These are phyloP conservation scores for Citrullus amarus DNA, from an alignment of 306 rosid genomes.

Conservation along the genomic window DNA sequence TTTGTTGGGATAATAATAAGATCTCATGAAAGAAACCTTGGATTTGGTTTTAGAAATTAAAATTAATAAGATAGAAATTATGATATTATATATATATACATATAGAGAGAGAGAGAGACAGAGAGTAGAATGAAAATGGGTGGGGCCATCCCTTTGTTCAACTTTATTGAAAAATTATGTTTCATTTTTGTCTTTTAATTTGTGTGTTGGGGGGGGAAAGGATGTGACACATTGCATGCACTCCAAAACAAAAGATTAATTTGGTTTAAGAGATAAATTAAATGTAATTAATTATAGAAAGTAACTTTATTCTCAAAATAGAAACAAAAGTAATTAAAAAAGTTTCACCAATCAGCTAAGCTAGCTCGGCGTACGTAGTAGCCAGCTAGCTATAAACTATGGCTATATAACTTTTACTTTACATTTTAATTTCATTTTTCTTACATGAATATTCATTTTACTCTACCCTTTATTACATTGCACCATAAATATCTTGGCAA, in stretches of 20 bases:
- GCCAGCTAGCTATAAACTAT: no score
- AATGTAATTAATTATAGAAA: no score
- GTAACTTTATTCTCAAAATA: no score
- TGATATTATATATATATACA: background rate
- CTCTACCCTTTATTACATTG: no score
- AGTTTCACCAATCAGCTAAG: background rate
- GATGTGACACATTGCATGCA: background rate
- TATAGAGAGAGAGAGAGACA: background rate
- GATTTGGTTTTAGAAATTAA: background rate
- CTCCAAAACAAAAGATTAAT: background rate
- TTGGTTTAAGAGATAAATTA: background rate
- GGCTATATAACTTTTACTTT: no score
- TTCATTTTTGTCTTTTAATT: background rate
- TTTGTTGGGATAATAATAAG: background rate
- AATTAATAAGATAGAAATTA: background rate
- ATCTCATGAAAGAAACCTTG: background rate
- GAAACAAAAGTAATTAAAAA: no score
- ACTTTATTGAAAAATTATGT: slow-evolving; percentile 2
- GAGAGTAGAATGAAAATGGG: background rate
- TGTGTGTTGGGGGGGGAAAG: background rate
- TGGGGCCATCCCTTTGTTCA: background rate
- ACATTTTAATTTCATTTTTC: no score
- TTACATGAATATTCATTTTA: no score
- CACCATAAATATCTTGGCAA: no score
- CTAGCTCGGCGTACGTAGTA: no score